These are phyloP conservation scores for Aspergillus neoniger DNA, from an alignment of 2,329 filamentous ascomycete genomes.

Conservation along the genomic window DNA sequence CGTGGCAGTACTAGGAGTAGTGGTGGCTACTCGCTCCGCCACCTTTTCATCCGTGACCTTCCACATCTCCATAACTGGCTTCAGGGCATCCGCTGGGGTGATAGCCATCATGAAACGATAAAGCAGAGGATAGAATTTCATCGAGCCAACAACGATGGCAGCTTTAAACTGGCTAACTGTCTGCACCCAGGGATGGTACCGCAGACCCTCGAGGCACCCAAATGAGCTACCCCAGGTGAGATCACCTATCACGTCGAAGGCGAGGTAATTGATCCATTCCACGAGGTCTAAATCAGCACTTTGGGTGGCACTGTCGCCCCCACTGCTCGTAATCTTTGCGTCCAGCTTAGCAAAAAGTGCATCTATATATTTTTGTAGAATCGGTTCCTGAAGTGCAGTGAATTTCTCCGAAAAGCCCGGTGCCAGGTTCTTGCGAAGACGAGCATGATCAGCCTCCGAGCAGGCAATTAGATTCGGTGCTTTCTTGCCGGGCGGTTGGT, in stretches of 20 bases:
- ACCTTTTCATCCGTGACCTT: conserved; percentile 1
- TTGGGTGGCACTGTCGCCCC: too few species aligned
- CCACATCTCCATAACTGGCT: background rate
- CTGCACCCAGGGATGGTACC: conserved; percentile 11
- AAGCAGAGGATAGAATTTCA: conserved; percentile 4
- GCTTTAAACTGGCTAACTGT: background rate
- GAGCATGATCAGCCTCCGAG: conserved; percentile 19
- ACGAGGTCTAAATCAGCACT: conserved; percentile 9
- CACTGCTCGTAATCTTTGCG: background rate
- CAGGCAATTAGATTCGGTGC: conserved; percentile 15
- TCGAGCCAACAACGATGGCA: background rate
- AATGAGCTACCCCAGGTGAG: conserved; percentile 13
- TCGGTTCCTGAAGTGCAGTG: conserved; percentile 26
- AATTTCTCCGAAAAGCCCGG: conserved; percentile 27
- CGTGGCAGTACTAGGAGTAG: background rate
- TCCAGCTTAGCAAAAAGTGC: conserved; percentile 19
- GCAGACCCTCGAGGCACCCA: conserved; percentile 7
- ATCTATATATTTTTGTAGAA: conserved; percentile 24
- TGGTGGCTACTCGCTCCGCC: background rate
- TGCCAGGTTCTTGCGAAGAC: conserved; percentile 20
- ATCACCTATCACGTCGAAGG: conserved; percentile 20
- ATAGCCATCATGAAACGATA: background rate
- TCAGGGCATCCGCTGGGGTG: background rate
- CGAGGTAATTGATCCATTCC: conserved; percentile 13
- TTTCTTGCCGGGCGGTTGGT: conserved; percentile 13